These are phyloP conservation scores for Botrytis squamosa DNA, from an alignment of 2,329 filamentous ascomycete species.

Conservation along the genomic window DNA sequence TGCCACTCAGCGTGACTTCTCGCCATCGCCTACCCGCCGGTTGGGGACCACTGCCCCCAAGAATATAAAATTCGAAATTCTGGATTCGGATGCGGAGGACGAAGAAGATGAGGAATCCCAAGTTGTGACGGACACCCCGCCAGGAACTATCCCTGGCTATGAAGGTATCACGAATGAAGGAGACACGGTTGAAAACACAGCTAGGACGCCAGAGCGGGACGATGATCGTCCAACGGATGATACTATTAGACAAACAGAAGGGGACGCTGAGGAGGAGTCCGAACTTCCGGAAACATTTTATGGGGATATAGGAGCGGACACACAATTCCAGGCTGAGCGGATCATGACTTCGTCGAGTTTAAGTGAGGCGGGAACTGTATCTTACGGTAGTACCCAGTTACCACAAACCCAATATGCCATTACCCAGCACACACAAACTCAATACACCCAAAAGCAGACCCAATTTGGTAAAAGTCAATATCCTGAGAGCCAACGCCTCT, in stretches of 20 bases:
- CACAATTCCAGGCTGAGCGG: conserved; percentile 30
- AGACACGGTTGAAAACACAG: not conserved
- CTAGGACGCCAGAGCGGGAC: not conserved
- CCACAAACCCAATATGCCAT: conserved; percentile 6
- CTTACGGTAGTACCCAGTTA: conserved; percentile 22
- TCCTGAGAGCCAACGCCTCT: conserved; percentile 52
- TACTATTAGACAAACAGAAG: not conserved
- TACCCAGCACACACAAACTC: conserved; percentile 10
- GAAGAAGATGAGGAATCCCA: conserved; percentile 19
- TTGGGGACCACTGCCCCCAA: not conserved
- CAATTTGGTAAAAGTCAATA: conserved; percentile 29
- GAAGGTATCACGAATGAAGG: not conserved
- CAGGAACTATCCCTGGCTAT: not conserved
- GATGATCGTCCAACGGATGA: not conserved
- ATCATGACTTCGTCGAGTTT: conserved; percentile 20
- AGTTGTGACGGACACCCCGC: not conserved
- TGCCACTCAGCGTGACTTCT: not conserved
- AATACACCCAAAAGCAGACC: not conserved
- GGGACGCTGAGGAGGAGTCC: not conserved
- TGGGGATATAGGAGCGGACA: conserved; percentile 34
- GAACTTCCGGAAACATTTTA: conserved; percentile 34
- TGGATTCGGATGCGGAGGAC: conserved; percentile 35
- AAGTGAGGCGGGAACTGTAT: not conserved
- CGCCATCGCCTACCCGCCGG: not conserved
- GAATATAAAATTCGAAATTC: conserved; percentile 30